Evolutionary conservation across 495 filamentous ascomycete species (phyloP), one percentile per base, ranked within the genome.

Genomic region (Pseudoneurospora amorphoporcata): DNA sequence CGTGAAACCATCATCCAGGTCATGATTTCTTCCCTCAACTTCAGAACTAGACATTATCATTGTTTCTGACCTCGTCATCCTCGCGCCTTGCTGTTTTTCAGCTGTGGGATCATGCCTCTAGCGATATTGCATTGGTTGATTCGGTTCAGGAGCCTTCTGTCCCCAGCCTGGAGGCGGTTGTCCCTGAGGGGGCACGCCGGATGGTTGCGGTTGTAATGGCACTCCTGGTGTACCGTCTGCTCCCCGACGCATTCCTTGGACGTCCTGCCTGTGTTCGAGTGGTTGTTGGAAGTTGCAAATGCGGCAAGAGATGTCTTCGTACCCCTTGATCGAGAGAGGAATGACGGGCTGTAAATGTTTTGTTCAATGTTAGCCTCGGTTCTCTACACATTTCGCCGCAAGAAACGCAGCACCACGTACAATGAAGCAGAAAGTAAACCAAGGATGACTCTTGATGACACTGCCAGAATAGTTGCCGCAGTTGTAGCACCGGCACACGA

Each of bases 381-480:
- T 29, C 7, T 14, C 29, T 16, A 68, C 45, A 16, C 40, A 70
- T 2, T 43, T 42, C 16, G 41, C 70, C 38, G 9, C 16, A 68
- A 38, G 16, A 23, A 38, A 41, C 39, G n/a, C 23, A 17, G 35
- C 29, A 61, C 14, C 29, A 82, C 84, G 75, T 77, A 85, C 85
- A 41, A 88, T 72, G 73, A 88, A 88, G 78, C 87, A 88, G 75
- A 88, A 87, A 14, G 87, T 88, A 70, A 88, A 88, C 85, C 86
- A 88, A 0, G 86, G 86, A 69, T 87, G 82, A 53, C 82, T 83
- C 75, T 87, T 86, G 71, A 87, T 81, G 61, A 87, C 85, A 23
- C 80, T 81, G 12, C 79, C 87, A 1, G 81, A 79, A 68, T 83
- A 84, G 79, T 88, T 88, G 17, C 86, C 86, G 77, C 87, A 88